These are phyloP conservation scores for Tetrapisispora namnaoensis DNA, from an alignment of 805 yeast genomes.

Conservation along the genomic window DNA sequence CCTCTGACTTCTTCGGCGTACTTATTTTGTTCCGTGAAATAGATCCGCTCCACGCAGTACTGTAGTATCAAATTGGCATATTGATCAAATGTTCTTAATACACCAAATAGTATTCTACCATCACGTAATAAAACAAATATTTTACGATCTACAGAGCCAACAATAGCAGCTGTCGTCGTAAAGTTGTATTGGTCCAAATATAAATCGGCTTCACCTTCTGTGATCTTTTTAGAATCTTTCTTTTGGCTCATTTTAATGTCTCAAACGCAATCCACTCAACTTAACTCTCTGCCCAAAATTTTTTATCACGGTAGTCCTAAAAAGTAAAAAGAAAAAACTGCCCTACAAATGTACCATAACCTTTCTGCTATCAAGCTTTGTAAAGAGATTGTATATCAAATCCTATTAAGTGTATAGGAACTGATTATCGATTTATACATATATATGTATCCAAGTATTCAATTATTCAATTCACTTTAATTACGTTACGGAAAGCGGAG, in stretches of 20 bases:
- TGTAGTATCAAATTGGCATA: slow-evolving; percentile 87
- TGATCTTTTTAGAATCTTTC: slow-evolving; percentile 19
- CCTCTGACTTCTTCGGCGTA: slow-evolving; percentile 77
- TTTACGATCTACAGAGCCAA: slow-evolving; percentile 72
- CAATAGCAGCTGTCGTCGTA: slow-evolving; percentile 84
- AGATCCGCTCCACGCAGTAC: slow-evolving; percentile 80
- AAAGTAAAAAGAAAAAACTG: neutral
- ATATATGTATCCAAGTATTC: neutral
- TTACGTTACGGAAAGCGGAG: neutral
- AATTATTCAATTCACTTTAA: neutral
- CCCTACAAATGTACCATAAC: too few relatives aligned
- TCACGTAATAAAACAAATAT: slow-evolving; percentile 82
- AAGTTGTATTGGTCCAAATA: slow-evolving; percentile 73
- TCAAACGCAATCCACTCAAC: neutral
- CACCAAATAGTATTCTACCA: slow-evolving; percentile 81
- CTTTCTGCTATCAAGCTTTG: too few relatives aligned
- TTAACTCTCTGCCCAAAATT: neutral
- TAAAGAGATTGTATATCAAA: too few relatives aligned
- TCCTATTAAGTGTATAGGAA: too few relatives aligned
- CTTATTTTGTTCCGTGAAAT: slow-evolving; percentile 41
- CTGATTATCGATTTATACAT: too few relatives aligned
- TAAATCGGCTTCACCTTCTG: slow-evolving; percentile 42
- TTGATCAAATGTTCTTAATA: slow-evolving; percentile 90
- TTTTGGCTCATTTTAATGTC: slow-evolving; percentile 1
- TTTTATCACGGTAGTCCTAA: neutral